These are phyloP conservation scores for Pyrenophora graminea DNA, from an alignment of 2,329 filamentous ascomycete species.

Conservation along the genomic window DNA sequence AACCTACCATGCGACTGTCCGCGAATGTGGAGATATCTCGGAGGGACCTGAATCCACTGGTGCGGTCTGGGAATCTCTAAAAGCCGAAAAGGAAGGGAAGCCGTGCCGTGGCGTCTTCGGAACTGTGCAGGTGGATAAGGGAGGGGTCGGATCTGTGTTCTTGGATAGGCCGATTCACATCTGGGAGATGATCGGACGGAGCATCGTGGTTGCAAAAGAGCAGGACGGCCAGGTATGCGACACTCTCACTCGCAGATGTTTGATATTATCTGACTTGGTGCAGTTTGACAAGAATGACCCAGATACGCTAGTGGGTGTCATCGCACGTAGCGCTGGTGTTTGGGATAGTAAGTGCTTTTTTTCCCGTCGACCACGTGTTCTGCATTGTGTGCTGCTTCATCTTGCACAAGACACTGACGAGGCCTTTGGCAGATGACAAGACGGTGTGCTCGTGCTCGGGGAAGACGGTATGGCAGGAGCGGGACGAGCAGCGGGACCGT, in stretches of 20 bases:
- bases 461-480: slow-evolving; percentile 97
- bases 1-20: slow-evolving; percentile 80
- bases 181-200: slow-evolving; percentile 95
- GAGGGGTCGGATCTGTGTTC: slow-evolving; percentile 79
- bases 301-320: slow-evolving; percentile 87
- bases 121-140: slow-evolving; percentile 71
- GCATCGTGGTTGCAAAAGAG: slow-evolving; percentile 81
- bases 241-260: slow-evolving; percentile 35
- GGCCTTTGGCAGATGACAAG: slow-evolving; percentile 68
- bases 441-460: slow-evolving; percentile 97
- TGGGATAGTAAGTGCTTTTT: slow-evolving; percentile 68
- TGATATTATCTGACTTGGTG: slow-evolving; percentile 46
- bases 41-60: slow-evolving; percentile 82
- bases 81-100: slow-evolving; percentile 52
- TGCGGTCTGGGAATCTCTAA: slow-evolving; percentile 71
- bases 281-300: slow-evolving; percentile 65
- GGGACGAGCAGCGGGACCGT: slow-evolving; percentile 82
- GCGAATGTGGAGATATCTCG: slow-evolving; percentile 85
- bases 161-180: slow-evolving; percentile 81
- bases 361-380: slow-evolving; percentile 1
- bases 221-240: slow-evolving; percentile 54
- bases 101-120: slow-evolving; percentile 69
- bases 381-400: not conserved
- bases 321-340: slow-evolving; percentile 93
- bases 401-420: slow-evolving; percentile 1